Evolutionary conservation across 2,329 filamentous ascomycete genomes (phyloP), one percentile per base, ranked within the genome.

Genomic region (Xylaria polymorpha): DNA sequence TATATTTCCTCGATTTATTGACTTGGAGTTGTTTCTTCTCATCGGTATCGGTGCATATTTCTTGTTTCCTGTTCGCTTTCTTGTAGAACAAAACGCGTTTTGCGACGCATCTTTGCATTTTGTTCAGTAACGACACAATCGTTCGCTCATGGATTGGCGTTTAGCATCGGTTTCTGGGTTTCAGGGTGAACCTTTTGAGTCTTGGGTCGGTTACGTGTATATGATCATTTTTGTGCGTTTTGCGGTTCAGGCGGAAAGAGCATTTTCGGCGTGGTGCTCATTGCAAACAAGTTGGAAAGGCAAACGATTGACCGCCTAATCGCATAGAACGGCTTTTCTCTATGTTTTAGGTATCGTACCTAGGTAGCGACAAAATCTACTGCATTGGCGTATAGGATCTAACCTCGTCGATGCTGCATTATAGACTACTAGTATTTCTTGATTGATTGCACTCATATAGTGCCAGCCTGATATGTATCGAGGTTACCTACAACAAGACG

Each of bases 31-130:
- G 32, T 20, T 18, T 46, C 35, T 64, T 61, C 29, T 63, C 44
- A 29, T 46, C 14, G 22, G 55, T 43, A 39, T 20, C n/a, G 46
- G 22, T 35, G 61, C 68, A 64, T 60, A 50, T 57, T 20, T 10
- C 32, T 29, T 35, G 12, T 3, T 18, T 46, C 20, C 10, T 7
- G 4, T 64, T 43, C 10, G 35, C 60, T 51, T 61, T 1, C n/a
- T 50, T 66, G 53, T 69, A 69, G 63, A 69, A 69, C 41, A 66
- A 66, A 62, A 66, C 39, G 18, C 14, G 32, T 53, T 29, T 55
- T 20, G 29, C 15, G 41, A 25, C 37, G 15, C 29, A 4, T 37
- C 7, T 35, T 64, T 20, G 56, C 44, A 56, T 58, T 44, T 43
- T 22, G 15, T 60, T 37, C 22, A 35, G 14, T 50, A 20, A 41